These are phyloP conservation scores for Hamigera avellanea DNA, from an alignment of 495 filamentous ascomycete species.

Conservation along the genomic window DNA sequence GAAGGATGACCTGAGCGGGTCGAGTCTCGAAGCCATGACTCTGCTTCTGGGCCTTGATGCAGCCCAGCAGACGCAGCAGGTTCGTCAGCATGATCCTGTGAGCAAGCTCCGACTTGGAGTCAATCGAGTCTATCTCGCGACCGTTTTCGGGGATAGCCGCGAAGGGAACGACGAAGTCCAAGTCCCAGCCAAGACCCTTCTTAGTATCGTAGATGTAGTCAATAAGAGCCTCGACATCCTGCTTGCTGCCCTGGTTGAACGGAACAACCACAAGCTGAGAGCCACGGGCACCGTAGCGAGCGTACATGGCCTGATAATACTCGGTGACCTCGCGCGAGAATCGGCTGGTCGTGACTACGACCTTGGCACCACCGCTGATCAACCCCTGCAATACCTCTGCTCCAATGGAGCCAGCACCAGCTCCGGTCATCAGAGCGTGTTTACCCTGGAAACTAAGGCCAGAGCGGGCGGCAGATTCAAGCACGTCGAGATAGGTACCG, in stretches of 20 bases:
- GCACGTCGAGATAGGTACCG: slow-evolving; percentile 76
- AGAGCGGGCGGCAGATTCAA: slow-evolving; percentile 75
- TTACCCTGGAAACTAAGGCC: slow-evolving; percentile 91
- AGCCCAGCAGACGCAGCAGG: slow-evolving; percentile 78
- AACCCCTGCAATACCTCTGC: slow-evolving; percentile 96
- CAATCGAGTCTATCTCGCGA: slow-evolving; percentile 92
- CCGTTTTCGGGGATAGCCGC: slow-evolving; percentile 96
- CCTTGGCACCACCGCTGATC: slow-evolving; percentile 92
- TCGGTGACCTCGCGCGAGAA: slow-evolving; percentile 97
- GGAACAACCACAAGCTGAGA: slow-evolving; percentile 96
- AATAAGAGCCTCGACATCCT: slow-evolving; percentile 87
- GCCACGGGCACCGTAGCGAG: slow-evolving; percentile 81
- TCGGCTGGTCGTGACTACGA: slow-evolving; percentile 89
- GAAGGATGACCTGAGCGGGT: slow-evolving; percentile 91
- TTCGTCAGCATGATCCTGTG: slow-evolving; percentile 99
- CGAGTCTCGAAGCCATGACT: slow-evolving; percentile 82
- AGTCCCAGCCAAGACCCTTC: slow-evolving; percentile 93
- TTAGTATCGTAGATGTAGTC: slow-evolving; percentile 97
- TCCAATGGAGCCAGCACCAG: slow-evolving; percentile 94
- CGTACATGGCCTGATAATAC: slow-evolving; percentile 98
- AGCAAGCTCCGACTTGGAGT: slow-evolving; percentile 96
- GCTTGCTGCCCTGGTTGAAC: slow-evolving; percentile 97
- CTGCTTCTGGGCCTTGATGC: slow-evolving; percentile 82
- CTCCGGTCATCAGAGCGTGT: slow-evolving; percentile 96
- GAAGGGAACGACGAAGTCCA: slow-evolving; percentile 94